Conservation (phyloP, 2,329 filamentous ascomycete species). For the Colletotrichum sp. region DNA sequence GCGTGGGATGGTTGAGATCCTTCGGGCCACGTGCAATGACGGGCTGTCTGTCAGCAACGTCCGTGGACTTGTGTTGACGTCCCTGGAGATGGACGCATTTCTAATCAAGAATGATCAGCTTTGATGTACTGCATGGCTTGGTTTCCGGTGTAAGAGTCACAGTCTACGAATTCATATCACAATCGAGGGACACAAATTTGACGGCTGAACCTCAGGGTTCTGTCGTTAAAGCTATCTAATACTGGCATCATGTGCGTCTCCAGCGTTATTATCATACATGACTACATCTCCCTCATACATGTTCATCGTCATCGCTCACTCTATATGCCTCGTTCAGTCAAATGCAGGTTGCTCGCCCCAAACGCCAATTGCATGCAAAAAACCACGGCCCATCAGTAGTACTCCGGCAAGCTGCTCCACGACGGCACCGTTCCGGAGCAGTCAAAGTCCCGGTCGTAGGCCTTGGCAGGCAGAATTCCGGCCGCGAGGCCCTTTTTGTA, state of each 20-base stretch:
- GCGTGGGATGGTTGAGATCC: background rate
- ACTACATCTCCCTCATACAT: background rate
- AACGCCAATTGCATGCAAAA: slow-evolving; percentile 6
- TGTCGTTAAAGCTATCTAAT: background rate
- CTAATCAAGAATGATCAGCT: background rate
- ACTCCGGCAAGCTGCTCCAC: slow-evolving; percentile 59
- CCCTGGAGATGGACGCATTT: background rate
- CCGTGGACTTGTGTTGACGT: background rate
- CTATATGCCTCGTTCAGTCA: background rate
- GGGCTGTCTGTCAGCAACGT: background rate
- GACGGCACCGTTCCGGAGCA: slow-evolving; percentile 65
- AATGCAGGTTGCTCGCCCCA: slow-evolving; percentile 1
- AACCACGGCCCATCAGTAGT: slow-evolving; percentile 36
- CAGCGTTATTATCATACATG: slow-evolving; percentile 8
- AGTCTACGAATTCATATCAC: background rate
- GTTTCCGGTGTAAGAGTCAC: background rate
- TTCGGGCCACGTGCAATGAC: background rate
- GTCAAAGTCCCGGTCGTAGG: slow-evolving; percentile 73
- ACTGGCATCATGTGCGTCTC: background rate
- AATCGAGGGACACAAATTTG: background rate
- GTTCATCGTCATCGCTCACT: background rate
- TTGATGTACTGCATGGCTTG: background rate
- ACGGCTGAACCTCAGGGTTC: background rate
- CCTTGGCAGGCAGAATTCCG: slow-evolving; percentile 79
- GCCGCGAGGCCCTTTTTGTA: slow-evolving; percentile 81